A percentile compares a stretch with the other conserved stretches of the same genome.
phyloP scores from a whole-genome alignment of 352 stramenopile species.

The Phytopythium cucurbitacearum region DNA sequence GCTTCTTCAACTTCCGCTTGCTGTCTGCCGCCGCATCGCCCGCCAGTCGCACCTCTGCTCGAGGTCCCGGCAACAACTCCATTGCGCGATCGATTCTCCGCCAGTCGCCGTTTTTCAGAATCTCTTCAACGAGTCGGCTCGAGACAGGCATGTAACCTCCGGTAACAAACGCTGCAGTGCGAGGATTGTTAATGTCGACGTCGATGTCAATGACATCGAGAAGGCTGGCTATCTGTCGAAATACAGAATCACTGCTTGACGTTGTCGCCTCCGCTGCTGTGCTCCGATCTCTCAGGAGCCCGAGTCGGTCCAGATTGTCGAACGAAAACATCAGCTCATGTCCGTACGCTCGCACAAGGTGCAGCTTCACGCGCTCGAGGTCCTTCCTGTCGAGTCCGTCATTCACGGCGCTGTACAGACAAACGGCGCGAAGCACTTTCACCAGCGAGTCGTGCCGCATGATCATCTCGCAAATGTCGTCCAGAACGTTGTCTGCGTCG shows the following conservation, averaged over 20 bases:
- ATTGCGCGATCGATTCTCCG: conserved; percentile 42
- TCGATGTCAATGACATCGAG: conserved; percentile 54
- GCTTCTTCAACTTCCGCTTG: conserved; percentile 37
- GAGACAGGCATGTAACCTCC: conserved; percentile 69
- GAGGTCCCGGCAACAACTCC: conserved; percentile 41
- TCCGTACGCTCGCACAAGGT: conserved; percentile 67
- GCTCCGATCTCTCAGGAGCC: conserved; percentile 35
- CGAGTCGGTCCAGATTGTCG: conserved; percentile 46
- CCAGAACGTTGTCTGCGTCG: conserved; percentile 20
- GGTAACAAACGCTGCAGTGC: conserved; percentile 63
- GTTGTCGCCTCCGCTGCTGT: not conserved
- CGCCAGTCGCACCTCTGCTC: conserved; percentile 41
- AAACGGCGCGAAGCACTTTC: conserved; percentile 58
- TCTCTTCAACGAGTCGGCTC: conserved; percentile 60
- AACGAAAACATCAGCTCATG: conserved; percentile 74
- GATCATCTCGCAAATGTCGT: conserved; percentile 57
- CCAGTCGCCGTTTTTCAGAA: conserved; percentile 50
- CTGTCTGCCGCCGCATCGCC: conserved; percentile 6
- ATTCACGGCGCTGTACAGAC: conserved; percentile 52
- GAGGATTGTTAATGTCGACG: conserved; percentile 47
- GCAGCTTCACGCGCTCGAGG: conserved; percentile 44
- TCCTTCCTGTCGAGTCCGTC: conserved; percentile 29
- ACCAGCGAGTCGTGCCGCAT: conserved; percentile 45
- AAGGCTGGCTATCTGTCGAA: conserved; percentile 20
- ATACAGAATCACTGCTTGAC: conserved; percentile 11